Base-by-base conservation (phyloP, 2,329 filamentous ascomycete species). In the Lecanicillium sp. region DNA sequence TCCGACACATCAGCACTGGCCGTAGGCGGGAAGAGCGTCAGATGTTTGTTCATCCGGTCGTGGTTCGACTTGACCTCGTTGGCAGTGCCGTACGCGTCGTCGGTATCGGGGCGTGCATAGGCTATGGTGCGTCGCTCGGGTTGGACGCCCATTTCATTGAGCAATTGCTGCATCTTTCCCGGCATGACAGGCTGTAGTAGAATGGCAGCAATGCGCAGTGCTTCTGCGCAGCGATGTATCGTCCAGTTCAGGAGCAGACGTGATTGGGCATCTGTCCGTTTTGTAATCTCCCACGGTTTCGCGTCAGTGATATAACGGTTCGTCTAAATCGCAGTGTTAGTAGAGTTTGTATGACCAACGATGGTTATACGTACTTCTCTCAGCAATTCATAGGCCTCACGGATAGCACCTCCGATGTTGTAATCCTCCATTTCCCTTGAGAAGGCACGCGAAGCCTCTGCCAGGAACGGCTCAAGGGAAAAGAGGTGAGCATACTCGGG, bases 131-230 rank as follows among this genome's bases (percentile, higher is more conserved):
- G 76, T 44, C 77, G 78, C 9, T 77, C 72, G 8, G 70, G 62
- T 3, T 71, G 67, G 4, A 98, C 90, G 1, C 86, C 84, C 8
- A 98, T 70, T 58, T 84, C 77, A 62, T 95, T 85, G 1, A 98
- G 76, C 26, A 96, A 66, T 55, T 79, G 70, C 10, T 68, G 67
- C 39, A 88, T 78, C 65, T 94, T 95, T 33, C 70, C 73, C 0
- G 93, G 93, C 77, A 98, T 95, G 60, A 90, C 87, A 1, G 93
- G 90, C 64, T 95, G 90, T 37, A 98, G 70, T 39, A 97, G 71
- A 56, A 98, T 95, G 12, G 84, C 88, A 1, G 75, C 72, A 20
- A 96, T 79, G 30, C 93, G 84, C 39, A 96, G 63, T 4, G 85
- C 78, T 67, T 98, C 93, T 8, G 83, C 78, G 36, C 75, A 73